phyloP scores from a whole-genome alignment of 2,329 filamentous ascomycete species.

The Pseudofabraea citricarpa region DNA sequence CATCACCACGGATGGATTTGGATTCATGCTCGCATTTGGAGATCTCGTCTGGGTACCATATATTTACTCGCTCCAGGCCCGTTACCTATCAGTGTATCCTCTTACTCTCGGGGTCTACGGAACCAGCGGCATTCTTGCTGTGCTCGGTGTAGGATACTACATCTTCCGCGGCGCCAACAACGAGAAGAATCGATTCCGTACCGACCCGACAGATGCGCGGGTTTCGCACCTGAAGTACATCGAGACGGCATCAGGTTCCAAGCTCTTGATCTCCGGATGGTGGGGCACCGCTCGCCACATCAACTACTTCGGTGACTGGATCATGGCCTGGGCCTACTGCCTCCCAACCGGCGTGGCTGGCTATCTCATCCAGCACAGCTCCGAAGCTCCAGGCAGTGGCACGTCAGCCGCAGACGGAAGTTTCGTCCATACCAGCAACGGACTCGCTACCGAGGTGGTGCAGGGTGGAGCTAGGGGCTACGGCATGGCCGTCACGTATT shows the following conservation, averaged over 20 bases:
- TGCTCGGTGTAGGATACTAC: conserved; percentile 72
- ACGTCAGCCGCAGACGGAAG: conserved; percentile 43
- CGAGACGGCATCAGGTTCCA: conserved; percentile 75
- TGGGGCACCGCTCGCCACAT: conserved; percentile 91
- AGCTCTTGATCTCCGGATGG: conserved; percentile 82
- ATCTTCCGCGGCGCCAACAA: conserved; percentile 94
- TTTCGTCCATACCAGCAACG: conserved; percentile 44
- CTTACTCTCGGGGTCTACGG: conserved; percentile 69
- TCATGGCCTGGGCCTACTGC: conserved; percentile 87
- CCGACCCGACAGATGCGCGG: conserved; percentile 73
- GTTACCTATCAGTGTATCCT: conserved; percentile 81
- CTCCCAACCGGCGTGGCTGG: conserved; percentile 82
- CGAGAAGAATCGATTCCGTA: conserved; percentile 93
- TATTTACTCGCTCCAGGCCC: conserved; percentile 76
- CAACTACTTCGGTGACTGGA: conserved; percentile 95
- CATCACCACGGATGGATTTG: conserved; percentile 88
- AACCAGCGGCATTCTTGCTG: conserved; percentile 56
- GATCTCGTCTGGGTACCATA: conserved; percentile 93
- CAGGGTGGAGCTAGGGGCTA: conserved; percentile 73
- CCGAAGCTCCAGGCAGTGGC: conserved; percentile 45
- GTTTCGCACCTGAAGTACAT: conserved; percentile 82
- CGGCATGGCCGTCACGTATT: conserved; percentile 88
- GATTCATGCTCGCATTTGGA: conserved; percentile 90
- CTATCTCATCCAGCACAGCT: conserved; percentile 60
- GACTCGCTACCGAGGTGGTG: conserved; percentile 59